These are phyloP conservation scores for Ophiostoma pallidulum DNA, from an alignment of 2,329 filamentous ascomycete species.

Conservation along the genomic window DNA sequence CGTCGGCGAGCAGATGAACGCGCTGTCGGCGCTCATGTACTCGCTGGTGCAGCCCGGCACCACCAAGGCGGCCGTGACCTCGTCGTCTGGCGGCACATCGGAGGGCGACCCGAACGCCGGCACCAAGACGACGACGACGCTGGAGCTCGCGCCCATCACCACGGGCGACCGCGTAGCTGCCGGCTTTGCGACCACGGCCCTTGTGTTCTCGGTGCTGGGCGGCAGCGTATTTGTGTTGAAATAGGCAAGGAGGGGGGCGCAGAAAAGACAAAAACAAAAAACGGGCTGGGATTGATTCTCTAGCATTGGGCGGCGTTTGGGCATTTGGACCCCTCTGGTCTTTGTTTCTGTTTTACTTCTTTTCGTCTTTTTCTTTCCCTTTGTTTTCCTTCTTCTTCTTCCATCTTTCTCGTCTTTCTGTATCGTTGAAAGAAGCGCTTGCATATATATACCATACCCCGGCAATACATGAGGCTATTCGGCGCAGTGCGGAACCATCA, in stretches of 20 bases:
- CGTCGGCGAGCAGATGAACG: conserved; percentile 63
- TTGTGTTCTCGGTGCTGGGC: conserved; percentile 39
- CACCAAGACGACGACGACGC: conserved; percentile 20
- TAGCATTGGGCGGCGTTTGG: not conserved
- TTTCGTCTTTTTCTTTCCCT: no score
- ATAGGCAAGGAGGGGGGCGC: conserved; percentile 17
- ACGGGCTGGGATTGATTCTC: not conserved
- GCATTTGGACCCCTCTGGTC: not conserved
- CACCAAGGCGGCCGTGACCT: conserved; percentile 36
- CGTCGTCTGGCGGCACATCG: conserved; percentile 50
- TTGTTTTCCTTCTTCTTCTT: not conserved
- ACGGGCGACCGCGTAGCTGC: conserved; percentile 45
- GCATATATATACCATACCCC: no score
- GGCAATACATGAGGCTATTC: no score
- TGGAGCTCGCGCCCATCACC: conserved; percentile 32
- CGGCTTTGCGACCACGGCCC: conserved; percentile 43
- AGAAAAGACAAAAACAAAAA: not conserved
- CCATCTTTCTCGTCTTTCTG: no score
- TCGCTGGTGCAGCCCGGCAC: conserved; percentile 40
- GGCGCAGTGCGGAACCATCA: no score
- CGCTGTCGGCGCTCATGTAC: conserved; percentile 53
- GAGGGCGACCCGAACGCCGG: conserved; percentile 41
- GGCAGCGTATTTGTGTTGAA: conserved; percentile 41
- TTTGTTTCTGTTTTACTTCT: not conserved
- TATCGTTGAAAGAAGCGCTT: no score